Conservation (phyloP, 148 eudicot species). For the Persicaria tinctoria region DNA sequence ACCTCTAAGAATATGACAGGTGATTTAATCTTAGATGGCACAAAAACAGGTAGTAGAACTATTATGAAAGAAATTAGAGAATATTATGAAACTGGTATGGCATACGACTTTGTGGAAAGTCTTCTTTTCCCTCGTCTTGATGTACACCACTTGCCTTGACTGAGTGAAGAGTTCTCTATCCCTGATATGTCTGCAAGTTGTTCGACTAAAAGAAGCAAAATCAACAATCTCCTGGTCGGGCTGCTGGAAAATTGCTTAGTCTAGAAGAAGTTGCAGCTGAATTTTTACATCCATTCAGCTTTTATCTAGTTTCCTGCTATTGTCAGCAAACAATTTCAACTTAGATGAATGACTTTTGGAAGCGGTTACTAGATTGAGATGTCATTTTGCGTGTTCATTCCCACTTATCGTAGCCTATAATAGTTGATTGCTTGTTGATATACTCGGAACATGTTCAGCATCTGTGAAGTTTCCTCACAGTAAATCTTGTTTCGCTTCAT, state of each 20-base stretch:
- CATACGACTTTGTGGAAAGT: conserved; percentile 5
- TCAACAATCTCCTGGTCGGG: neutral
- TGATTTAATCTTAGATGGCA: neutral
- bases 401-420: neutral
- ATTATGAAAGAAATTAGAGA: neutral
- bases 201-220: neutral
- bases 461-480: too few species aligned
- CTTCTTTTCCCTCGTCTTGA: neutral
- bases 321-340: neutral
- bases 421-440: neutral
- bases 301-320: neutral
- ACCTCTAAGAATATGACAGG: neutral
- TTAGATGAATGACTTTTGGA: neutral
- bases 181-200: neutral
- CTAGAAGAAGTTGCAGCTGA: neutral
- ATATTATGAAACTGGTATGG: neutral
- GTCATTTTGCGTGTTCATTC: too few species aligned
- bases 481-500: neutral
- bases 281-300: too few species aligned
- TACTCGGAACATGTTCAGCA: neutral
- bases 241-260: neutral
- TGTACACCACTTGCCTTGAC: neutral
- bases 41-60: neutral
- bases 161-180: neutral
- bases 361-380: too few species aligned